Evolutionary conservation across 208 protist species (phyloP), one percentile per base, ranked within the genome.

Genomic region (Phytomonas francai): DNA sequence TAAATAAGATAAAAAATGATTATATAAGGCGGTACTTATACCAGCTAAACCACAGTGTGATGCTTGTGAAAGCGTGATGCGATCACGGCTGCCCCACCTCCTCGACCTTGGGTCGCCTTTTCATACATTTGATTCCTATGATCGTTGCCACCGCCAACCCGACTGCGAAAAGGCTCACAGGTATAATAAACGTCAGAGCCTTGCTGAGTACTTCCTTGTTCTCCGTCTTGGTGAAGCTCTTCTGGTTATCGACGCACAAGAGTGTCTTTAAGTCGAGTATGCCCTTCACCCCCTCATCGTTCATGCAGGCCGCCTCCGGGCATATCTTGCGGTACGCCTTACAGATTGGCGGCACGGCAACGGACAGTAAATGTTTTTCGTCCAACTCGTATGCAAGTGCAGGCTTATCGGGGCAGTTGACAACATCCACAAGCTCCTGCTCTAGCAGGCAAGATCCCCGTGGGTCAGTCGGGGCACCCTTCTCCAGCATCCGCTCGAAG

Each of bases 371-470:
- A 19, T 2, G 12, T 19, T 49, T 12, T 12, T 19, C 12, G 4
- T 49, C 39, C 39, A 49, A 49, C 39, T 49, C 12, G 14, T 3
- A 49, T 12, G 12, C 39, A 19, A 19, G 9, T 12, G 16, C 39
- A 9, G 39, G 39, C 39, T 49, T 49, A 3, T 49, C 39, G 14
- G 79, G 72, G 74, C 79, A 84, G 42, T 68, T 51, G 57, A 78
- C 63, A 14, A 78, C 31, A 3, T 45, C 68, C 39, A 56, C 28
- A 28, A 68, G 60, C 27, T 60, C 57, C 56, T 76, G 72, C 61
- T 84, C 75, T 22, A 89, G 70, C 65, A 85, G 80, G 69, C 81
- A 89, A 39, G 67, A 63, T n/a, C 81, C 78, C 49, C 54, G 64
- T 32, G 73, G 71, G 69, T 65, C 69, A 58, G 51, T 67, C 31